Percentiles rank a stretch among this genome's conserved stretches.
phyloP scores from a whole-genome alignment of 2,329 filamentous ascomycete genomes.

The Colletotrichum tropicale region DNA sequence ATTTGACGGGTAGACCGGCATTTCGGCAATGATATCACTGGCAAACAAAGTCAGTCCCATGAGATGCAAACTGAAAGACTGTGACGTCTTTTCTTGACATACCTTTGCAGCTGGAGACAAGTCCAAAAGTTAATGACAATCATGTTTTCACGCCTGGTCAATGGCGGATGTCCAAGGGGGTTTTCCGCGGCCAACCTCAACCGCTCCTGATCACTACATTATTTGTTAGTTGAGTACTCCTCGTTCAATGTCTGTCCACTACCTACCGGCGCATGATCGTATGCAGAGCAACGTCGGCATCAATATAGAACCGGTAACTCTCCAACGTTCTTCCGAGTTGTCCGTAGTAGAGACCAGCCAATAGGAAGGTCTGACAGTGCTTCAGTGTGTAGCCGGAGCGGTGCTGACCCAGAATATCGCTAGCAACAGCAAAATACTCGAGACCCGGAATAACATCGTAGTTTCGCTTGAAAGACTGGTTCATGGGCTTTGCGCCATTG shows the following conservation, averaged over 20 bases:
- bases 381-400: conserved; percentile 79
- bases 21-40: conserved; percentile 90
- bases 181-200: not conserved
- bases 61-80: not conserved
- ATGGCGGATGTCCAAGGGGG: not conserved
- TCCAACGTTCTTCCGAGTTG: conserved; percentile 87
- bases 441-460: conserved; percentile 87
- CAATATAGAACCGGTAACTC: conserved; percentile 70
- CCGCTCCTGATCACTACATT: not conserved
- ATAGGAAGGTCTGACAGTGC: conserved; percentile 82
- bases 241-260: not conserved
- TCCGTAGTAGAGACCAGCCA: conserved; percentile 87
- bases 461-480: conserved; percentile 56
- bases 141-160: conserved; percentile 61
- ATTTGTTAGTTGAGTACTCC: not conserved
- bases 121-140: conserved; percentile 88
- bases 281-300: conserved; percentile 63
- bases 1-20: conserved; percentile 66
- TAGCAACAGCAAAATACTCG: conserved; percentile 86
- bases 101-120: conserved; percentile 91
- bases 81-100: conserved; percentile 19
- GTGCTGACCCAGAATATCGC: conserved; percentile 84
- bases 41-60: conserved; percentile 18
- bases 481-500: conserved; percentile 6
- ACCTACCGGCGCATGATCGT: conserved; percentile 78